Evolutionary conservation across 805 yeast genomes (phyloP), one percentile per base, ranked within the genome.

Genomic region (Nakazawaea peltata): DNA sequence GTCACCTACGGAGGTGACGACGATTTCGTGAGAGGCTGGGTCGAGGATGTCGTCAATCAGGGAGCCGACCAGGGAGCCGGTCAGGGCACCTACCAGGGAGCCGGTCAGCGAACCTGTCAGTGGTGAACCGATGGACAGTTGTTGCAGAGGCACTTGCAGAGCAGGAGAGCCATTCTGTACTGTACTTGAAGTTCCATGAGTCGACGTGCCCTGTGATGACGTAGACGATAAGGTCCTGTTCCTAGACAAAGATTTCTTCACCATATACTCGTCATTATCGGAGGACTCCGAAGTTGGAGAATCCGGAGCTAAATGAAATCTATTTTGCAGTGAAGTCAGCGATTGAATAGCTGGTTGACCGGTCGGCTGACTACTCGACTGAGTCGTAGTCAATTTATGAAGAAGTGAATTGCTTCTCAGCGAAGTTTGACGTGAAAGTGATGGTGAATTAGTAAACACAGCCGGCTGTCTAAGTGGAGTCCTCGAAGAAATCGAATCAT

Each of bases 1-100:
- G 13, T 53, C 63, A 21, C 62, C 61, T 30, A 56, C 51, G n/a
- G 54, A 51, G 19, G 47, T 46, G 6, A 54, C 50, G 16, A 58
- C 65, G 31, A 52, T 30, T 18, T 36, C 34, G 27, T 28, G 32
- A 5, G 6, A 5, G 12, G n/a, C 30, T 4, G 30, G n/a, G 5
- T 30, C 39, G 24, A 36, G 30, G 10, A 36, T 34, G 23, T 36
- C 39, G 19, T 36, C 39, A 13, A 36, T 36, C 11, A 12, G 25
- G 15, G 30, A 8, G 10, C 10, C 10, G 7, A 10, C 10, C 11
- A 12, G 25, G 15, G 30, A 8, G 10, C 10, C 10, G 7, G 23
- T 7, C 10, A 7, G 10, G 10, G 10, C 10, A 7, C 23, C 23
- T 21, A 21, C 23, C 10, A 10, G 10, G n/a, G n/a, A n/a, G n/a